phyloP scores from a whole-genome alignment of 495 filamentous ascomycete genomes.

The Barbatosphaeria neglecta region DNA sequence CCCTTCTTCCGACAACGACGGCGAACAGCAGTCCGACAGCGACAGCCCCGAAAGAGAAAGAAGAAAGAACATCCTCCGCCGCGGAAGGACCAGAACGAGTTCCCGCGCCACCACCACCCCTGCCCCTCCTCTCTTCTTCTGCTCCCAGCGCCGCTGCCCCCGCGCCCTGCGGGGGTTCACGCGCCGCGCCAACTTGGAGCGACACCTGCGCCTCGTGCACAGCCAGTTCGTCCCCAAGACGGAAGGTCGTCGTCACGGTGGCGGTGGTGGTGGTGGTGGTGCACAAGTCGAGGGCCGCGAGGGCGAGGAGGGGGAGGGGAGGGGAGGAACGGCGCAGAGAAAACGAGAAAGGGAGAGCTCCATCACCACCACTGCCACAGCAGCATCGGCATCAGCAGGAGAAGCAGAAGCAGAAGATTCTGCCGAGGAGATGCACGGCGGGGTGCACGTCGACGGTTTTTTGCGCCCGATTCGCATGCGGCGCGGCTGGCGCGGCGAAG shows the following conservation, averaged over 20 bases:
- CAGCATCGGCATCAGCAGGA: no score
- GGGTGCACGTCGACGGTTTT: conserved; percentile 42
- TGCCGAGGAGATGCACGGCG: conserved; percentile 40
- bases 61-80: no score
- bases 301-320: not conserved
- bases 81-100: no score
- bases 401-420: conserved; percentile 22
- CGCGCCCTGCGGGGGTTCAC: conserved; percentile 17
- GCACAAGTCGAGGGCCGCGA: not conserved
- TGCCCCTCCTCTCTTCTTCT: conserved; percentile 6
- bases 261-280: conserved; percentile 3
- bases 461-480: conserved; percentile 26
- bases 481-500: conserved; percentile 18
- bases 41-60: no score
- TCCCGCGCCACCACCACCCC: not conserved
- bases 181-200: conserved; percentile 12
- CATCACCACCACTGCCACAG: not conserved
- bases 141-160: conserved; percentile 18
- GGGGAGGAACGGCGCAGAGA: not conserved
- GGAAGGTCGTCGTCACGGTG: no score
- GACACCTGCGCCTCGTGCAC: conserved; percentile 29
- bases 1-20: no score
- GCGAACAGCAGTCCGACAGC: no score
- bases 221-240: no score
- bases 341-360: not conserved